These are phyloP conservation scores for Stygiomarasmius scandens DNA, from an alignment of 1,284 basidiomycete genomes.

Conservation along the genomic window DNA sequence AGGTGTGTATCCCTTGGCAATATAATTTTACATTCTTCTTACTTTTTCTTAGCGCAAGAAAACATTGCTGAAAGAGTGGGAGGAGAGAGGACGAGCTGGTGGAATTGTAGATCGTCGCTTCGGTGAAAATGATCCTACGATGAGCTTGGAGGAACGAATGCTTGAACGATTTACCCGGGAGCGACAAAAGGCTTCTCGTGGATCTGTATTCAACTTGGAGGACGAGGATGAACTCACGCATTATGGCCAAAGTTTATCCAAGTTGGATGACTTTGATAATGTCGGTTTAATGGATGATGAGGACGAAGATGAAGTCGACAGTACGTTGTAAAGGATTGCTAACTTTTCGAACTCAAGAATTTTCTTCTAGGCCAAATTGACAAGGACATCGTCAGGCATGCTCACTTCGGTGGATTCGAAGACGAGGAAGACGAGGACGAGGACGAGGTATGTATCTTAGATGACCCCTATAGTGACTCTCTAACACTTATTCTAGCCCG, in stretches of 20 bases:
- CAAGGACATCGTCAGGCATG: slow-evolving; percentile 60
- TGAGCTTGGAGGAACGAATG: slow-evolving; percentile 96
- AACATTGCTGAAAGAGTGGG: slow-evolving; percentile 86
- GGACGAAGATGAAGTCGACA: slow-evolving; percentile 62
- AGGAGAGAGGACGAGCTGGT: slow-evolving; percentile 78
- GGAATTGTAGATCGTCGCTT: slow-evolving; percentile 94
- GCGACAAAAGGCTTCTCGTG: slow-evolving; percentile 78
- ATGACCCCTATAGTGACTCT: slow-evolving; percentile 9
- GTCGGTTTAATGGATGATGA: slow-evolving; percentile 74
- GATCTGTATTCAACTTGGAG: slow-evolving; percentile 88
- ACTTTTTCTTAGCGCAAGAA: slow-evolving; percentile 68
- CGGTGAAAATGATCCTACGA: slow-evolving; percentile 90
- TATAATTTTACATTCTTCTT: slow-evolving; percentile 2
- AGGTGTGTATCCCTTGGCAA: slow-evolving; percentile 68
- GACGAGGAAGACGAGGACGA: slow-evolving; percentile 64
- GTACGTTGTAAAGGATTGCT: slow-evolving; percentile 24
- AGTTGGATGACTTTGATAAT: slow-evolving; percentile 86
- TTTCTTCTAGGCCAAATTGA: slow-evolving; percentile 62
- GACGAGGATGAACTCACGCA: slow-evolving; percentile 92
- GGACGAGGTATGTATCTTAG: slow-evolving; percentile 46
- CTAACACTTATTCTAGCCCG: slow-evolving; percentile 51
- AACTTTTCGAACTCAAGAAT: slow-evolving; percentile 1
- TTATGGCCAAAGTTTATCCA: slow-evolving; percentile 87
- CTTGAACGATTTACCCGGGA: slow-evolving; percentile 95
- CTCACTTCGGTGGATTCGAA: slow-evolving; percentile 89